A percentile compares a stretch with the other conserved stretches of the same genome.
Evolutionary conservation across 176 grass and related monocot genomes (phyloP).

Genomic region (Oryza nivara): DNA sequence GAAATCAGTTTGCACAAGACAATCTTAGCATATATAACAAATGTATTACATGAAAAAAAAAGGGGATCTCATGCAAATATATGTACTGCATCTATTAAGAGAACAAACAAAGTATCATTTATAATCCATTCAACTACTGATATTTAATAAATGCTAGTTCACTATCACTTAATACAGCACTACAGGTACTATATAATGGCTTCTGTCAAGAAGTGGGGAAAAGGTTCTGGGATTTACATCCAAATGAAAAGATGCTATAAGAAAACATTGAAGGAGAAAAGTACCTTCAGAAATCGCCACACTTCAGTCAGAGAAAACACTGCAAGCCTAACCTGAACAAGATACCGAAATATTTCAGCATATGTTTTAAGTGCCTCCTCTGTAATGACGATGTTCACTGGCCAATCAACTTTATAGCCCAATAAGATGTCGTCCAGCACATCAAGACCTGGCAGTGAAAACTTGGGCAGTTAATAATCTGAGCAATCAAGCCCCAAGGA

Average conservation of each 20-base stretch:
- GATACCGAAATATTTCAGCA: constrained; percentile 92
- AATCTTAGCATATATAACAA: constrained; percentile 19
- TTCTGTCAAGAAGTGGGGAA: constrained; percentile 22
- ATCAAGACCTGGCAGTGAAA: constrained; percentile 65
- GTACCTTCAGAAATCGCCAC: constrained; percentile 83
- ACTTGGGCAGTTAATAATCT: constrained; percentile 34
- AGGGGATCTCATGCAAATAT: not conserved
- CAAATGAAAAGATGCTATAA: constrained; percentile 28
- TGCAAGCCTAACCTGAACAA: constrained; percentile 83
- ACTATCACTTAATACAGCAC: not conserved
- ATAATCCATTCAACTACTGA: not conserved
- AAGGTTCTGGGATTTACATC: constrained; percentile 10
- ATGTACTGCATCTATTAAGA: constrained; percentile 19
- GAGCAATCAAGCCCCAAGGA: constrained; percentile 13
- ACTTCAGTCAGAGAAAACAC: constrained; percentile 78
- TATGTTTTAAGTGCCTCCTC: constrained; percentile 80
- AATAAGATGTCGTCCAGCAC: constrained; percentile 78
- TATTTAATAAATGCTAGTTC: constrained; percentile 3
- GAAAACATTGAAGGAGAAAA: constrained; percentile 32
- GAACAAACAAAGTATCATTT: not conserved
- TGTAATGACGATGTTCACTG: constrained; percentile 87
- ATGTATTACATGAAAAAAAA: constrained; percentile 1
- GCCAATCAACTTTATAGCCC: constrained; percentile 97
- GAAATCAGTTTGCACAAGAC: constrained; percentile 38
- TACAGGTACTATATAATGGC: constrained; percentile 7